Evolutionary conservation across 441 rosid genomes (phyloP), one percentile per base, ranked within the genome.

Genomic region (Populus hybrid): DNA sequence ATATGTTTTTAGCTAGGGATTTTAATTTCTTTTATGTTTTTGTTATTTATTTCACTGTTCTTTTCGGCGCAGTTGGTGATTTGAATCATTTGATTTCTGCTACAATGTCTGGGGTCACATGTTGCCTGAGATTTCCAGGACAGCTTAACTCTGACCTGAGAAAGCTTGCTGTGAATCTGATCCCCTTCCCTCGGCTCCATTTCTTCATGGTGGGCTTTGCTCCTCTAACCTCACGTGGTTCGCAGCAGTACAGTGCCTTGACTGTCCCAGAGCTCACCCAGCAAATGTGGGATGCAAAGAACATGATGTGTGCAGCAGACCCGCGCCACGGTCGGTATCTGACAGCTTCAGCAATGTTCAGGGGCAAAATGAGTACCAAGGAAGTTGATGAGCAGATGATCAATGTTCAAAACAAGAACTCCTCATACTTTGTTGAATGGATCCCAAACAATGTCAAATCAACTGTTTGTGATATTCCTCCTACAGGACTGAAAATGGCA

Each of bases 261-360:
- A 85, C 88, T 0, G 94, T 90, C 67, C 94, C 91, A 0, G 94
- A 90, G 83, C 91, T 90, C 36, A 88, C 88, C 8, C 91, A 89
- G 53, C 94, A 90, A 83, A 90, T 90, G 94, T 90, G 94, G 94
- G 94, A 89, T 75, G 85, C 94, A 21, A 89, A 89, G 84, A 89
- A 88, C 81, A 89, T 89, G 93, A 88, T 89, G 91, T 86, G 91
- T 34, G 90, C 90, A 14, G 90, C 89, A 57, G 90, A 88, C 80
- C 90, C 91, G 1, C 87, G 89, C 46, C 91, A 87, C 9, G 91
- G 91, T 0, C 86, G 87, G 3, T 90, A 90, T 79, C 78, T 88
- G 77, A 90, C 93, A 8, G 91, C 91, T 46, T 88, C 90, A 3
- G 90, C 90, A 11, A 78, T 88, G 89, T 88, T 88, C 79, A 86